These are phyloP conservation scores for Penicillium nucicola DNA, from an alignment of 495 filamentous ascomycete genomes.

Conservation along the genomic window DNA sequence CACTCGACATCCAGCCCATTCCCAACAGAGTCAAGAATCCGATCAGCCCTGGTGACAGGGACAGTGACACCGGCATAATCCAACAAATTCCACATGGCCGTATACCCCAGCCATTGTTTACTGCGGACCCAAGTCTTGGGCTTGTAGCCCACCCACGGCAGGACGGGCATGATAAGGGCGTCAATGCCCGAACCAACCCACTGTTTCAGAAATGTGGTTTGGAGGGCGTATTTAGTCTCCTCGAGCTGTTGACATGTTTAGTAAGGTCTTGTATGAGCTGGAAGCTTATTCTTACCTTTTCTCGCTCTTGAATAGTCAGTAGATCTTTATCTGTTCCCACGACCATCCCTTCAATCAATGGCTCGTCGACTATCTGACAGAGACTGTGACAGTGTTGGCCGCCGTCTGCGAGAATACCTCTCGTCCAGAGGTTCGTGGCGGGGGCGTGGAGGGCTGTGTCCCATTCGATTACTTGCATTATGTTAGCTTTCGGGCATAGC, in stretches of 20 bases:
- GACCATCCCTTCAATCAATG: constrained; percentile 45
- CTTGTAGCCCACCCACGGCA: constrained; percentile 49
- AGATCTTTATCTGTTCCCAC: constrained; percentile 28
- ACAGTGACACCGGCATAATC: constrained; percentile 60
- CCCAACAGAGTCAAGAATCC: constrained; percentile 18
- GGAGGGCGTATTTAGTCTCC: constrained; percentile 24
- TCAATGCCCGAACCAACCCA: constrained; percentile 60
- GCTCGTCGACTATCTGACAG: constrained; percentile 53
- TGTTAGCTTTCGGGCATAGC: not conserved
- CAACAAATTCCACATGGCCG: constrained; percentile 63
- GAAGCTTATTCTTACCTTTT: constrained; percentile 15
- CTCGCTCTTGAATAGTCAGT: constrained; percentile 24
- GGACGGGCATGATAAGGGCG: constrained; percentile 58
- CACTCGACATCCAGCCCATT: constrained; percentile 19
- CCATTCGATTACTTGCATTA: constrained; percentile 38
- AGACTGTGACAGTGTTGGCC: constrained; percentile 46
- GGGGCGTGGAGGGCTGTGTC: constrained; percentile 23
- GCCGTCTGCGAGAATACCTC: constrained; percentile 55
- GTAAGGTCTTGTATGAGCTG: not conserved
- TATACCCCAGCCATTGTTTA: constrained; percentile 59
- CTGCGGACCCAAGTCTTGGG: constrained; percentile 46
- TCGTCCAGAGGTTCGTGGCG: constrained; percentile 37
- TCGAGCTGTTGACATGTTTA: constrained; percentile 11
- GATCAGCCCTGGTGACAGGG: constrained; percentile 47
- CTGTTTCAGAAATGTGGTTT: constrained; percentile 29